Conservation (phyloP, 208 protist genomes). For the Acanthamoeba quina region DNA sequence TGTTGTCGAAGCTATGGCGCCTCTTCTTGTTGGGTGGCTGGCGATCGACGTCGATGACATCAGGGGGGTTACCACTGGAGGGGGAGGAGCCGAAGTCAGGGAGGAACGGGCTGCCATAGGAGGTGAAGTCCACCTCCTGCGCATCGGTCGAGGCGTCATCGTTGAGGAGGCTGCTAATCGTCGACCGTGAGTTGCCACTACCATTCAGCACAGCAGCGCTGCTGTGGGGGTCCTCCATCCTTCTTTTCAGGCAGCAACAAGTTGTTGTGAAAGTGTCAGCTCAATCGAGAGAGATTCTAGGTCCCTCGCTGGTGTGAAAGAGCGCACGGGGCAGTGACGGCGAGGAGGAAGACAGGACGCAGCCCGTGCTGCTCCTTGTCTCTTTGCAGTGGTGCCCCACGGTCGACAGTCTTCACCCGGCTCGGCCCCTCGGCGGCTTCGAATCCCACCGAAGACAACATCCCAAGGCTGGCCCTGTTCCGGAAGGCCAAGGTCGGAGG, state of each 20-base stretch:
- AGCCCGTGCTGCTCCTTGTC: not conserved
- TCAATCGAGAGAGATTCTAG: too few species aligned
- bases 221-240: not conserved
- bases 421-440: too few species aligned
- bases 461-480: too few species aligned
- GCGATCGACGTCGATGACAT: not conserved
- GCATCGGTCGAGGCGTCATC: slow-evolving; percentile 17
- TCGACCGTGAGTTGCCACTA: not conserved
- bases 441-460: too few species aligned
- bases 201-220: not conserved
- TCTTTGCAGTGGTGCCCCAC: not conserved
- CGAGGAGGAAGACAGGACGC: not conserved
- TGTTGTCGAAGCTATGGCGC: not conserved
- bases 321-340: too few species aligned
- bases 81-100: not conserved
- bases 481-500: too few species aligned
- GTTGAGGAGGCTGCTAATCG: slow-evolving; percentile 44
- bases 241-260: too few species aligned
- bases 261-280: too few species aligned
- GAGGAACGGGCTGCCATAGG: not conserved
- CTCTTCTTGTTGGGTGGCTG: not conserved
- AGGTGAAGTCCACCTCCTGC: not conserved
- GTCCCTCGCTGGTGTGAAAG: too few species aligned
- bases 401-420: too few species aligned
- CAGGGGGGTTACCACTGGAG: not conserved